Evolutionary conservation across 441 rosid species (phyloP).

Genomic region (Omphalea diandra): DNA sequence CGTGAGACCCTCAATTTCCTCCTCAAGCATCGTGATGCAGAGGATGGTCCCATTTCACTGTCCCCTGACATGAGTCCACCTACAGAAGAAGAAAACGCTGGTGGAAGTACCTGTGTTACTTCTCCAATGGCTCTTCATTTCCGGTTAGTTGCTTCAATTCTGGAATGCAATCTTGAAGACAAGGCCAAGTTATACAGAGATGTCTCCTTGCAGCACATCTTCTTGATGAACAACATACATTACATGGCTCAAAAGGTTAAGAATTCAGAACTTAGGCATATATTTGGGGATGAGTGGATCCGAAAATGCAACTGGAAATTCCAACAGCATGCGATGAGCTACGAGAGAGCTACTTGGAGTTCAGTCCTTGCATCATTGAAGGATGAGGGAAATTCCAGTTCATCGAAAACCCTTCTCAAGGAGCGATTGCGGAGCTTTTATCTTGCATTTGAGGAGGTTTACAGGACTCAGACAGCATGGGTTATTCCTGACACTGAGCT

Average conservation of each 20-base stretch:
- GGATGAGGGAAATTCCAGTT: constrained; percentile 50
- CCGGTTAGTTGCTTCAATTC: constrained; percentile 54
- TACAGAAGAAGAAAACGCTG: constrained; percentile 38
- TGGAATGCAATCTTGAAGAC: constrained; percentile 65
- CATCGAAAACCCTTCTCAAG: constrained; percentile 47
- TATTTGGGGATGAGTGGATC: constrained; percentile 78
- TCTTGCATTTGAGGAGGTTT: constrained; percentile 74
- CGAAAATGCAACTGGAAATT: constrained; percentile 75
- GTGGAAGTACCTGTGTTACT: constrained; percentile 27
- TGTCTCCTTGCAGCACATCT: constrained; percentile 65
- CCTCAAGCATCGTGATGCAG: constrained; percentile 44
- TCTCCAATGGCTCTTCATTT: constrained; percentile 52
- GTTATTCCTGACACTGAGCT: constrained; percentile 55
- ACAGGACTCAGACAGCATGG: constrained; percentile 81
- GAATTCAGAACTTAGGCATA: constrained; percentile 56
- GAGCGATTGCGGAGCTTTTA: constrained; percentile 65
- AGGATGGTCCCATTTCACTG: constrained; percentile 27
- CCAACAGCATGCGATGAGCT: constrained; percentile 70
- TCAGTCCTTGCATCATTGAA: constrained; percentile 58
- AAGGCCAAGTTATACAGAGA: constrained; percentile 68
- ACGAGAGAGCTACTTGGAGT: constrained; percentile 78
- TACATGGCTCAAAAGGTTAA: constrained; percentile 86
- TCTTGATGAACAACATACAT: constrained; percentile 84
- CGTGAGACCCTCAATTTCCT: constrained; percentile 55
- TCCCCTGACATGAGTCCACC: constrained; percentile 41